phyloP scores from a whole-genome alignment of 306 rosid genomes.

The Boehmeria nivea region DNA sequence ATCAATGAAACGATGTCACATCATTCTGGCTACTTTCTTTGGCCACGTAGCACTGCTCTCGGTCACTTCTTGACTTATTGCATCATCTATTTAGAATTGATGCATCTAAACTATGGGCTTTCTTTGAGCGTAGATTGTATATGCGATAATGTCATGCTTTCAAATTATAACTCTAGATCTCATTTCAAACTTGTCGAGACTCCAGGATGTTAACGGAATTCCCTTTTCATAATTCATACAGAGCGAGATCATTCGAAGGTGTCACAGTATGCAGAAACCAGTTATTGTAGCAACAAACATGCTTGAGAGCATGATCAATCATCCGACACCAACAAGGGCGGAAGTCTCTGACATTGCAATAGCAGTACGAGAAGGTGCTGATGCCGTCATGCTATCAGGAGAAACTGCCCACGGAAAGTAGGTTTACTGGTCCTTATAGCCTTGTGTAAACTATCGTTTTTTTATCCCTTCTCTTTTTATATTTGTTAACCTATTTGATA shows the following conservation, averaged over 20 bases:
- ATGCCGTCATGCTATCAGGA: conserved; percentile 99
- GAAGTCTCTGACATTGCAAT: conserved; percentile 96
- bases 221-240: conserved; percentile 16
- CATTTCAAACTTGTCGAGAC: too few species aligned
- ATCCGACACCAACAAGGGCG: conserved; percentile 96
- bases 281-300: conserved; percentile 97
- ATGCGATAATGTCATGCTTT: too few species aligned
- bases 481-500: too few species aligned
- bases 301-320: conserved; percentile 97
- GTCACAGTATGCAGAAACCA: conserved; percentile 77
- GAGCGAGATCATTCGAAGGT: conserved; percentile 87
- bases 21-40: too few species aligned
- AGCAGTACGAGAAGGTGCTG: conserved; percentile 91
- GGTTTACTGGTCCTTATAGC: conserved; percentile 20
- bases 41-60: too few species aligned
- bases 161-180: too few species aligned
- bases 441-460: background rate
- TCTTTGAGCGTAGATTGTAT: too few species aligned
- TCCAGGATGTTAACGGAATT: too few species aligned
- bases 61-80: too few species aligned
- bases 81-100: too few species aligned
- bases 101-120: too few species aligned
- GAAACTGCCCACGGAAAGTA: conserved; percentile 99
- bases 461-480: conserved; percentile 11
- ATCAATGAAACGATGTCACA: too few species aligned